A percentile compares a stretch with the other conserved stretches of the same genome.
Conservation (phyloP, 192 early-diverging fungal species). For the Coemansia sp. region DNA sequence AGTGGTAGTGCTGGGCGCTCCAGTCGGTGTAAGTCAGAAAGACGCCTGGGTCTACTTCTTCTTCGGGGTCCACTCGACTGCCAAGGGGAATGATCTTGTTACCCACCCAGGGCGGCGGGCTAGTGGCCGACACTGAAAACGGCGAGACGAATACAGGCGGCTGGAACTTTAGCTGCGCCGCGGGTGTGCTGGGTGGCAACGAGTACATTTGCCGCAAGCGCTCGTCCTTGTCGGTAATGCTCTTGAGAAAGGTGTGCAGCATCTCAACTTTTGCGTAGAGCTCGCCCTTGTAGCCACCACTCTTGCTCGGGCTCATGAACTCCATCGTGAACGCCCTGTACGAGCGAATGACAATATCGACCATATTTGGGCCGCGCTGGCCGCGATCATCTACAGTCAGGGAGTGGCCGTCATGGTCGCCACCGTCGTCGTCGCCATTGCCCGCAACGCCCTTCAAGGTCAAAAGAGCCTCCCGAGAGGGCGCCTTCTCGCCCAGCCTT, state of each 20-base stretch:
- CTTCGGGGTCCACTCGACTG: conserved; percentile 30
- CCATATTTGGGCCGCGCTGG: conserved; percentile 45
- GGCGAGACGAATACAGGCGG: conserved; percentile 37
- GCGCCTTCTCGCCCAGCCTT: not conserved
- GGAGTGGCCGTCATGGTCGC: not conserved
- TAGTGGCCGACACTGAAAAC: not conserved
- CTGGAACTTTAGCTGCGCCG: conserved; percentile 1
- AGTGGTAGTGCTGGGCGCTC: conserved; percentile 33
- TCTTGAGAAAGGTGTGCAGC: conserved; percentile 39
- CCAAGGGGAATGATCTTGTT: conserved; percentile 21
- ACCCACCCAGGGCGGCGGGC: conserved; percentile 7
- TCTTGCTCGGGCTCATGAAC: conserved; percentile 25
- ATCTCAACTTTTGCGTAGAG: conserved; percentile 32
- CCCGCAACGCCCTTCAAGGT: not conserved
- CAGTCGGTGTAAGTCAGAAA: conserved; percentile 33
- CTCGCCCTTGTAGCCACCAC: conserved; percentile 24
- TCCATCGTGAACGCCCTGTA: conserved; percentile 48
- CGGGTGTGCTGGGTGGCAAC: conserved; percentile 2
- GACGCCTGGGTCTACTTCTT: conserved; percentile 33
- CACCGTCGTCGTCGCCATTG: not conserved
- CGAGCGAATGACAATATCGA: conserved; percentile 48
- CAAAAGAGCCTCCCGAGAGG: not conserved
- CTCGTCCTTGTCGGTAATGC: conserved; percentile 45
- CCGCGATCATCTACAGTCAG: conserved; percentile 25
- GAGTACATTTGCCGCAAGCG: conserved; percentile 37